Evolutionary conservation across 768 basidiomycete genomes (phyloP), one percentile per base, ranked within the genome.

Genomic region (Tulasnella sp.): DNA sequence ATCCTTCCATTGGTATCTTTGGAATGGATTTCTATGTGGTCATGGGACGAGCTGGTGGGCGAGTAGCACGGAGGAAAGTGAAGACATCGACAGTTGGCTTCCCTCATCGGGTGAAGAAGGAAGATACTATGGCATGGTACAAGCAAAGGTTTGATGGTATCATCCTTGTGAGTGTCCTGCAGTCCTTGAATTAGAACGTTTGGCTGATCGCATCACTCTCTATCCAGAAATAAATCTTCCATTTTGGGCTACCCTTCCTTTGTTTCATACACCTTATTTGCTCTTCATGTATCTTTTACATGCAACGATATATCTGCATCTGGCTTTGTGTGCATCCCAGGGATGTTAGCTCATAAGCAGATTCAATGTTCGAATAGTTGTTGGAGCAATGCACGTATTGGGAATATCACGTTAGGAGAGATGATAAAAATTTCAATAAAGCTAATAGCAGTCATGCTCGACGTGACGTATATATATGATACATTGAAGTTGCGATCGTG

Each of bases 11-110:
- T 63, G 93, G 93, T 79, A 96, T 98, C 69, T 96, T 96, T 66
- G 93, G 93, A 59, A 96, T 96, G 93, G 93, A 99, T 72, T 98
- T 99, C 72, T 92, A 81, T 65, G 84, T 87, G 59, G 89, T 93
- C 55, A 93, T 99, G 91, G 91, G 90, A 59, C 81, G 93, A 61
- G 90, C 92, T 45, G 93, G 93, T 59, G 78, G 73, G 61, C 85
- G 92, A 55, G 87, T 99, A 37, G 81, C 92, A 60, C 78, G 78
- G 72, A 74, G 92, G 71, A 95, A 84, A 73, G 78, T 84, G 69
- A 82, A 81, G 72, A 85, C 77, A 72, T 76, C 87, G 35, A 76
- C 83, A 52, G 69, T 99, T 64, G 93, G 95, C 45, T 83, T 80
- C 72, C 65, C 70, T 53, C 93, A 99, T 74, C 79, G 81, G 55